phyloP scores from a whole-genome alignment of 306 rosid genomes.

The Vigna trinervia region DNA sequence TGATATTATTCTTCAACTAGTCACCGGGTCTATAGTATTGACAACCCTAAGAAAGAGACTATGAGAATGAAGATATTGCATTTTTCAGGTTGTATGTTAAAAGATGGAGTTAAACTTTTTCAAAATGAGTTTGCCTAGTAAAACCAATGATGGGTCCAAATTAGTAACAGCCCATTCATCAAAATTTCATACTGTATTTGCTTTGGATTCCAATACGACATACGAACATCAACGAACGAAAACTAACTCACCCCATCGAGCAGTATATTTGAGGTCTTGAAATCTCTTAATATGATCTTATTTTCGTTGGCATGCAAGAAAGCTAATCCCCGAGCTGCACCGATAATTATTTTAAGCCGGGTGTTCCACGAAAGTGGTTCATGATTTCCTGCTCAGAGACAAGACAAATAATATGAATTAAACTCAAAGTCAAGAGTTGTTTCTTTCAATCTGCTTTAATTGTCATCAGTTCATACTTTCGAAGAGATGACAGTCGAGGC shows the following conservation, averaged over 20 bases:
- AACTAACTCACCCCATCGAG: constrained; percentile 73
- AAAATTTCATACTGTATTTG: no score
- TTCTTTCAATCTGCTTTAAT: constrained; percentile 1
- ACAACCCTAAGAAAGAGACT: neutral
- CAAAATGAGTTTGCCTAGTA: no score
- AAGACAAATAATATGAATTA: constrained; percentile 22
- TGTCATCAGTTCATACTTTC: constrained; percentile 63
- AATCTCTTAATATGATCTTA: constrained; percentile 76
- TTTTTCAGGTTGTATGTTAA: no score
- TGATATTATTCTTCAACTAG: no score
- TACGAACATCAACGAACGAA: constrained; percentile 4
- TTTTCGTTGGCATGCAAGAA: constrained; percentile 81
- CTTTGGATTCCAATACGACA: neutral
- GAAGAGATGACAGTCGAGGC: constrained; percentile 90
- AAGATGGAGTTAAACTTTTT: no score
- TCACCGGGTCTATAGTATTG: no score
- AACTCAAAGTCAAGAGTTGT: constrained; percentile 13
- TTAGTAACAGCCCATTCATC: no score
- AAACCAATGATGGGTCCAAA: no score
- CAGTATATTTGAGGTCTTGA: constrained; percentile 89
- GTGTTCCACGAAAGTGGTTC: constrained; percentile 81
- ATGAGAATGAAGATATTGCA: no score
- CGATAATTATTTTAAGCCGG: constrained; percentile 76
- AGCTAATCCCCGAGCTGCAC: constrained; percentile 87
- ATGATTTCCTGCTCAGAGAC: constrained; percentile 62